A percentile compares a stretch with the other conserved stretches of the same genome.
These are phyloP conservation scores for Diaporthe aspalathi DNA, from an alignment of 2,329 filamentous ascomycete genomes.

Conservation along the genomic window DNA sequence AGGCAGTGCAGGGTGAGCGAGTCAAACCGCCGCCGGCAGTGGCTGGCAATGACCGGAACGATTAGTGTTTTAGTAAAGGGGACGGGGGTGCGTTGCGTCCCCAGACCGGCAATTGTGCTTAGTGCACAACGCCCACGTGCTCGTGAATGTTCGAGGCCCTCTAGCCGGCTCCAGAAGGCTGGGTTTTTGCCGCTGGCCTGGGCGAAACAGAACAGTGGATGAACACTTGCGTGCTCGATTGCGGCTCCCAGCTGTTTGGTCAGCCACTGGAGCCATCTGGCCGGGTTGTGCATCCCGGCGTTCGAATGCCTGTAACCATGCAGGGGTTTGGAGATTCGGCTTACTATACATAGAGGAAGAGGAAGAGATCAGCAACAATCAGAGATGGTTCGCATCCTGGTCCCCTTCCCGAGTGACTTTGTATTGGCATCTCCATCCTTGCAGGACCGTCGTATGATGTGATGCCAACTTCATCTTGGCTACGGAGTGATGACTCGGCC, in stretches of 20 bases:
- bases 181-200: neutral
- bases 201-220: neutral
- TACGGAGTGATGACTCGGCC: constrained; percentile 10
- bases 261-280: neutral
- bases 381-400: neutral
- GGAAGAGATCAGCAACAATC: neutral
- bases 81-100: neutral
- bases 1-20: constrained; percentile 17
- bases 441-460: neutral
- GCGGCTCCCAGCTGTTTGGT: neutral
- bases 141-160: neutral
- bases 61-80: neutral
- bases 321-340: neutral
- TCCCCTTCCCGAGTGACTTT: neutral
- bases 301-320: neutral
- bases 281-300: neutral
- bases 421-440: constrained; percentile 11
- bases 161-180: neutral
- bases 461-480: constrained; percentile 5
- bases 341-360: constrained; percentile 13
- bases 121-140: neutral
- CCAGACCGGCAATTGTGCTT: neutral
- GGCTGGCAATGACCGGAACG: neutral
- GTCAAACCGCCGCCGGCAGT: neutral
- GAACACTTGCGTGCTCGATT: neutral